phyloP scores from a whole-genome alignment of 169 alveolate genomes.

The Plasmodium vivax region DNA sequence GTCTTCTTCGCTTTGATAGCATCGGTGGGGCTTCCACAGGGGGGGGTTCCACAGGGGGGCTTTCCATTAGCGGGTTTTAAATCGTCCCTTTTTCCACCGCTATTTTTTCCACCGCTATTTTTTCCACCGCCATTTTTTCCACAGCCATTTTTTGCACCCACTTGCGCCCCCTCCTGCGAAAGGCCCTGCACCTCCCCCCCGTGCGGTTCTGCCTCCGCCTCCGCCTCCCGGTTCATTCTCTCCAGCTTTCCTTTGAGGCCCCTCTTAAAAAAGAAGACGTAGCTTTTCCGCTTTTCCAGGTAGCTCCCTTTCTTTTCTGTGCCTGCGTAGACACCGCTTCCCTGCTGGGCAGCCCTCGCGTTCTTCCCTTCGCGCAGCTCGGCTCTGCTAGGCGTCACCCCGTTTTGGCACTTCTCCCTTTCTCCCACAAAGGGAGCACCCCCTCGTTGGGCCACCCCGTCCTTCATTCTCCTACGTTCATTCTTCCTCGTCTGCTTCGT shows the following conservation, averaged over 20 bases:
- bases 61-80: no score
- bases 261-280: slow-evolving; percentile 12
- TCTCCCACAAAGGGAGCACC: not conserved
- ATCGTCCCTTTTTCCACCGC: no score
- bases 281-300: slow-evolving; percentile 24
- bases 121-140: no score
- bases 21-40: not conserved
- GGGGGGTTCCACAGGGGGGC: no score
- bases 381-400: not conserved
- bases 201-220: not conserved
- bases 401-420: not conserved
- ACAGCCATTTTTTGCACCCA: not conserved
- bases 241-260: slow-evolving; percentile 18
- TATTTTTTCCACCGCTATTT: no score
- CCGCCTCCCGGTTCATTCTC: not conserved
- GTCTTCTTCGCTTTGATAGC: not conserved
- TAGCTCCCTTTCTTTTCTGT: not conserved
- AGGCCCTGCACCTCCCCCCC: not conserved
- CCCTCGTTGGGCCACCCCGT: not conserved
- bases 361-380: not conserved
- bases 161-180: not conserved
- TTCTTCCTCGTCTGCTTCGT: not conserved
- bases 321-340: not conserved
- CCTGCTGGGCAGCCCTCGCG: not conserved
- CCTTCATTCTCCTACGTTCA: not conserved